Evolutionary conservation across 139 green algal genomes (phyloP).

Genomic region (Chlamydomonas applanata): DNA sequence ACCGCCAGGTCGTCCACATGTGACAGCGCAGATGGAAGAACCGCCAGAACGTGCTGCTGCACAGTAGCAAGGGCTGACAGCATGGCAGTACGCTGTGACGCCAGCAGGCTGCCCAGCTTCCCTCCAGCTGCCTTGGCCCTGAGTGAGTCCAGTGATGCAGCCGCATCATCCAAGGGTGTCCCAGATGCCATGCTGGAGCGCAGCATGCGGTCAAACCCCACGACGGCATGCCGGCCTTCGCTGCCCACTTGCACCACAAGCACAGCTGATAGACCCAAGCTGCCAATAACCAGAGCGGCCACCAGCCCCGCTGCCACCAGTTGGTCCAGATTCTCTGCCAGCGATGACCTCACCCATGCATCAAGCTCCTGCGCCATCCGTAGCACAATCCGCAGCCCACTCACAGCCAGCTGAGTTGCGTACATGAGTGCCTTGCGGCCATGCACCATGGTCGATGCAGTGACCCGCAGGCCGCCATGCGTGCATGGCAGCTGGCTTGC

Average conservation of each 20-base stretch:
- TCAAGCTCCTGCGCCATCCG: too few species aligned
- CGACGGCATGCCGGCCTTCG: neutral
- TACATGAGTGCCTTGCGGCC: too few species aligned
- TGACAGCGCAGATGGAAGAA: neutral
- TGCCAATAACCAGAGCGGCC: neutral
- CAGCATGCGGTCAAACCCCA: neutral
- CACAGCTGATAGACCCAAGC: neutral
- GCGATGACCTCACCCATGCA: too few species aligned
- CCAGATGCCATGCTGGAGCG: neutral
- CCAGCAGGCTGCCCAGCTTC: neutral
- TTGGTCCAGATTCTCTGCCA: too few species aligned
- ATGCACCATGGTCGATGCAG: too few species aligned
- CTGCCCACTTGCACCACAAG: constrained; percentile 1
- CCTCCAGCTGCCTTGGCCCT: neutral
- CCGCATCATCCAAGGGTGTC: neutral
- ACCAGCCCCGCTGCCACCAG: too few species aligned
- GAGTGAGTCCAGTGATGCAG: neutral
- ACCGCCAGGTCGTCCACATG: neutral
- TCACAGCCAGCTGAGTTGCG: too few species aligned
- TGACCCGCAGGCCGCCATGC: too few species aligned
- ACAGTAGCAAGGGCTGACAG: neutral
- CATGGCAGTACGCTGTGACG: neutral
- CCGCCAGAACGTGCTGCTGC: neutral
- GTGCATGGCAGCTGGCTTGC: too few species aligned
- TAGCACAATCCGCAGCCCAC: too few species aligned